Conservation (phyloP, 257 asterid species). For the Solanum phureja region DNA sequence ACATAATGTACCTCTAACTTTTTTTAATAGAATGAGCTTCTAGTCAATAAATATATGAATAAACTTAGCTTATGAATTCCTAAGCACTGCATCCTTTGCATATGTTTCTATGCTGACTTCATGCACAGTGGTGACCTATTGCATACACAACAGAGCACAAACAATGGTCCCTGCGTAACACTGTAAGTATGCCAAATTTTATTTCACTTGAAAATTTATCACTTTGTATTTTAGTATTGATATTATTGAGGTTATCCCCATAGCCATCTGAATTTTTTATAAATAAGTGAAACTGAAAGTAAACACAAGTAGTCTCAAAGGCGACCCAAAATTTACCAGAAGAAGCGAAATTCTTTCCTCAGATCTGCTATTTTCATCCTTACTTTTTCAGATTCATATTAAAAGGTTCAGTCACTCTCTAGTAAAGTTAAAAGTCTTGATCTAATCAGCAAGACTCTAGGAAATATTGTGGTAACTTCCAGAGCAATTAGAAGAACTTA, state of each 20-base stretch:
- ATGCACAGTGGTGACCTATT: neutral
- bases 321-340: neutral
- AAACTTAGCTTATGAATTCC: neutral
- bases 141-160: neutral
- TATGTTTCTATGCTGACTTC: neutral
- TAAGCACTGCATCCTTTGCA: neutral
- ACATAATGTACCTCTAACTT: neutral
- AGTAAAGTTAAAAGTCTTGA: neutral
- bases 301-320: neutral
- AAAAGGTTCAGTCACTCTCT: neutral
- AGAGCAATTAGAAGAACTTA: slow-evolving; percentile 3
- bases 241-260: neutral
- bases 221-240: neutral
- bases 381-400: neutral
- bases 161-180: neutral
- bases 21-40: neutral
- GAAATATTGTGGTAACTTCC: neutral
- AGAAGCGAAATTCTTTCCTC: neutral
- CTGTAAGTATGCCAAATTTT: neutral
- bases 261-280: neutral
- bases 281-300: neutral
- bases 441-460: neutral
- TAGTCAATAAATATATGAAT: neutral
- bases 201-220: neutral
- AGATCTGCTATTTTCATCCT: neutral